Evolutionary conservation across 1,139 yeast species (phyloP).

Genomic region (Geotrichum carabidarum): DNA sequence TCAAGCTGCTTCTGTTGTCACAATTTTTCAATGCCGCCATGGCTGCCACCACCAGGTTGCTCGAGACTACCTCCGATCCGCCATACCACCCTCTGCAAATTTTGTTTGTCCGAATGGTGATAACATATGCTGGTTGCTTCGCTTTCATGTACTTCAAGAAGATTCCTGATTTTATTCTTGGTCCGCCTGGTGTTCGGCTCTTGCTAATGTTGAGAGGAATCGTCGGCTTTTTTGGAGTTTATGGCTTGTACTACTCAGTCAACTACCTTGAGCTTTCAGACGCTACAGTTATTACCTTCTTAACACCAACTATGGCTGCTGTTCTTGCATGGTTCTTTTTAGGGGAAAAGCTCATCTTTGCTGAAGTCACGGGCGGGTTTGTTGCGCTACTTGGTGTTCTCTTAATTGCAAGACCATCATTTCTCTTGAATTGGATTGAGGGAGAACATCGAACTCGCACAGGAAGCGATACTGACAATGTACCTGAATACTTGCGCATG

Average conservation of each 20-base stretch:
- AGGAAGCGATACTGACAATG: slow-evolving; percentile 16
- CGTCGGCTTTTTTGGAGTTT: slow-evolving; percentile 75
- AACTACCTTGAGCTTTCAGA: slow-evolving; percentile 71
- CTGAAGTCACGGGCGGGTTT: slow-evolving; percentile 66
- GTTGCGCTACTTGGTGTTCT: slow-evolving; percentile 71
- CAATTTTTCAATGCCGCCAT: slow-evolving; percentile 72
- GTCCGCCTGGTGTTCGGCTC: slow-evolving; percentile 56
- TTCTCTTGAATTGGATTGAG: slow-evolving; percentile 42
- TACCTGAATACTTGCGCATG: slow-evolving; percentile 19
- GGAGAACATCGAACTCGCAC: slow-evolving; percentile 12
- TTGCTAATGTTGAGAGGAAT: slow-evolving; percentile 60
- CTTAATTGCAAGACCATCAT: slow-evolving; percentile 76
- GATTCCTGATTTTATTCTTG: slow-evolving; percentile 62
- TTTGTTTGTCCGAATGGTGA: slow-evolving; percentile 66
- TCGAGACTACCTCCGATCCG: slow-evolving; percentile 57
- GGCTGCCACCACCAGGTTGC: slow-evolving; percentile 67
- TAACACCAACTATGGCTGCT: slow-evolving; percentile 74
- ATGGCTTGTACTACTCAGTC: slow-evolving; percentile 68
- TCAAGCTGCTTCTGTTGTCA: slow-evolving; percentile 27
- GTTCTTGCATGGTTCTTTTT: slow-evolving; percentile 64
- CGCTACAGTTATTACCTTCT: slow-evolving; percentile 73
- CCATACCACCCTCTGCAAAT: slow-evolving; percentile 76
- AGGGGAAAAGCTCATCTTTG: slow-evolving; percentile 58
- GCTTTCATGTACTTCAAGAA: slow-evolving; percentile 46
- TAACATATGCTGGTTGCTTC: slow-evolving; percentile 59